A percentile compares a stretch with the other conserved stretches of the same genome.
Evolutionary conservation across 306 rosid genomes (phyloP).

Genomic region (Cucumis hystrix): DNA sequence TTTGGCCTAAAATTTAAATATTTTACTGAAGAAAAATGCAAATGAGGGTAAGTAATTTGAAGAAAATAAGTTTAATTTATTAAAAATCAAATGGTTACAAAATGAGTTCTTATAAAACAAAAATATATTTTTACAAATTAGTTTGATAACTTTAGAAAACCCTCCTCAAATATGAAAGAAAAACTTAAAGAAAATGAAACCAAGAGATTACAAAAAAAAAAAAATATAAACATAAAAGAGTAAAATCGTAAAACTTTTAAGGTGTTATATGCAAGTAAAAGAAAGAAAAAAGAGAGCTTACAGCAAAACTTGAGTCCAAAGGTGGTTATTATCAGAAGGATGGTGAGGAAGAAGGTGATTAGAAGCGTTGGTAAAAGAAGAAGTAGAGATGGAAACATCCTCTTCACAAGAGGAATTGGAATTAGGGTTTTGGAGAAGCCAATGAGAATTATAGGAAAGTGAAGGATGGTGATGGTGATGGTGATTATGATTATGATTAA

Average conservation of each 20-base stretch:
- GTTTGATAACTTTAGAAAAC: too few species aligned
- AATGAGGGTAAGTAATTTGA: too few species aligned
- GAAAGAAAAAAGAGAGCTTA: conserved; percentile 18
- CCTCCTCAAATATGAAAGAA: too few species aligned
- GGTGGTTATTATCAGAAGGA: conserved; percentile 52
- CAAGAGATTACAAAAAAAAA: background rate
- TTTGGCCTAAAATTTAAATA: too few species aligned
- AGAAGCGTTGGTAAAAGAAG: conserved; percentile 72
- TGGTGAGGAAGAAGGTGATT: conserved; percentile 42
- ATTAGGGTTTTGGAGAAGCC: conserved; percentile 24
- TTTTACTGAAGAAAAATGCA: too few species aligned
- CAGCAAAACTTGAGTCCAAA: conserved; percentile 76
- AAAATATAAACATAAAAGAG: too few species aligned
- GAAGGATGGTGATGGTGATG: conserved; percentile 21
- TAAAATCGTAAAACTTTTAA: too few species aligned
- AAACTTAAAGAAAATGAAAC: background rate
- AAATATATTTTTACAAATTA: too few species aligned
- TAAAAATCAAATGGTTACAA: background rate
- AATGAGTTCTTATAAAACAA: too few species aligned
- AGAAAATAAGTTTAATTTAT: too few species aligned
- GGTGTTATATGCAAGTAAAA: too few species aligned
- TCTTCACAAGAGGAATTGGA: conserved; percentile 69
- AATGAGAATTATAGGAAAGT: conserved; percentile 21
- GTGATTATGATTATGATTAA: conserved; percentile 13
- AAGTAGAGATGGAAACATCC: conserved; percentile 62